phyloP scores from a whole-genome alignment of 176 grass and related monocot species.

The Phoenix dactylifera region DNA sequence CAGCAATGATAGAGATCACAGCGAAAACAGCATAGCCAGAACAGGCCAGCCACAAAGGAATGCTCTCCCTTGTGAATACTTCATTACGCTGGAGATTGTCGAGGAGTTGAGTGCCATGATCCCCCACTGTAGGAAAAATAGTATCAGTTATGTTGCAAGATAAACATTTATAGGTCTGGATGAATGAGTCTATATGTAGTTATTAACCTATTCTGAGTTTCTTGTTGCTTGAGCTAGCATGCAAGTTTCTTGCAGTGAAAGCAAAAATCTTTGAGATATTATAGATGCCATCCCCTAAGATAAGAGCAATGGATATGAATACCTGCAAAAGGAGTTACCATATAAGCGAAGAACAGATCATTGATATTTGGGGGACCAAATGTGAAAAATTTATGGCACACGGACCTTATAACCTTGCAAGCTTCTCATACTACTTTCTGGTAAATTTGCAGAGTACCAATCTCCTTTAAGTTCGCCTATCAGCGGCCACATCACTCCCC shows the following conservation, averaged over 20 bases:
- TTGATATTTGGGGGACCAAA: too few relatives aligned
- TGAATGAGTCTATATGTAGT: too few relatives aligned
- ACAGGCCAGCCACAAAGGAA: conserved; percentile 61
- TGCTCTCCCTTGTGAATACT: conserved; percentile 52
- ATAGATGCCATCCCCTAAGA: conserved; percentile 85
- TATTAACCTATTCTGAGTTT: conserved; percentile 57
- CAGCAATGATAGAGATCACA: conserved; percentile 34
- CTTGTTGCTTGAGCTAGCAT: conserved; percentile 40
- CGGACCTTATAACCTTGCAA: conserved; percentile 94
- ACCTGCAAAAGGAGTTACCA: conserved; percentile 33
- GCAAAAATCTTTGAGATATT: conserved; percentile 79
- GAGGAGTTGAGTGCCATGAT: conserved; percentile 34
- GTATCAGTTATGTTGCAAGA: background rate
- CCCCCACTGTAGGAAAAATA: conserved; percentile 24
- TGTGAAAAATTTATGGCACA: conserved; percentile 8
- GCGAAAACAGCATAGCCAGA: conserved; percentile 48
- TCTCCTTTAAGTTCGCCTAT: conserved; percentile 62
- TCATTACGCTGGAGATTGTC: conserved; percentile 62
- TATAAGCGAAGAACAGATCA: background rate
- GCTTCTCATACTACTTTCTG: conserved; percentile 86
- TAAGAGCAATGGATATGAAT: conserved; percentile 88
- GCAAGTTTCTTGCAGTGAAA: conserved; percentile 50
- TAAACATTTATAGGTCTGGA: background rate
- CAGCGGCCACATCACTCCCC: conserved; percentile 97
- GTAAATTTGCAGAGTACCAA: conserved; percentile 68